Conservation (phyloP, 2,329 filamentous ascomycete species). For the Calonectria pauciramosa region DNA sequence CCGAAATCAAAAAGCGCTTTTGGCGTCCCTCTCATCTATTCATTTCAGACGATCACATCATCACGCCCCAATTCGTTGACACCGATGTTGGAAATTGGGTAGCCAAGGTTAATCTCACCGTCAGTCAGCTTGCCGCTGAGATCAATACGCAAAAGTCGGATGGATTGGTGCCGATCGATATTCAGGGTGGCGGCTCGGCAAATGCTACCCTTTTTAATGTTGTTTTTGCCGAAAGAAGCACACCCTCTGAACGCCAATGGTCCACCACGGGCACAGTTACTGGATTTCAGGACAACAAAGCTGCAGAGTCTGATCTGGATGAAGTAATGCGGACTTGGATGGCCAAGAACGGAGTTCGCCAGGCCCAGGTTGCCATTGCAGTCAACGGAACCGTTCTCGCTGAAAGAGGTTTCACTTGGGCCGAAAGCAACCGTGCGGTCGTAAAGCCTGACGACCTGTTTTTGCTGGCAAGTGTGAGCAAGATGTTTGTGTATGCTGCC, state of each 20-base stretch:
- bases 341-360: slow-evolving; percentile 32
- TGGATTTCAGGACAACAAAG: background rate
- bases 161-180: slow-evolving; percentile 23
- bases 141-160: background rate
- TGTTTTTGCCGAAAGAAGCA: slow-evolving; percentile 27
- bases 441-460: slow-evolving; percentile 32
- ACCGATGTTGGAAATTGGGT: slow-evolving; percentile 29
- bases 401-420: slow-evolving; percentile 37
- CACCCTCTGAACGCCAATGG: slow-evolving; percentile 24
- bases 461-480: slow-evolving; percentile 34
- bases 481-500: slow-evolving; percentile 33
- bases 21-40: slow-evolving; percentile 30
- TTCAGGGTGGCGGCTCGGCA: slow-evolving; percentile 27
- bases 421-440: slow-evolving; percentile 28
- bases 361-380: slow-evolving; percentile 32
- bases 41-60: slow-evolving; percentile 33
- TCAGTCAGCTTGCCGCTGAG: background rate
- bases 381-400: background rate
- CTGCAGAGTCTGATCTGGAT: slow-evolving; percentile 12
- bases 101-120: slow-evolving; percentile 12
- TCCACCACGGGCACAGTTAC: background rate
- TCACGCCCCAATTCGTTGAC: slow-evolving; percentile 35
- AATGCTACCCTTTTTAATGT: slow-evolving; percentile 24
- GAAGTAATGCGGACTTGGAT: slow-evolving; percentile 28
- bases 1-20: slow-evolving; percentile 31